Evolutionary conservation across 2,329 filamentous ascomycete species (phyloP), one percentile per base, ranked within the genome.

Genomic region (Thelonectria olida): DNA sequence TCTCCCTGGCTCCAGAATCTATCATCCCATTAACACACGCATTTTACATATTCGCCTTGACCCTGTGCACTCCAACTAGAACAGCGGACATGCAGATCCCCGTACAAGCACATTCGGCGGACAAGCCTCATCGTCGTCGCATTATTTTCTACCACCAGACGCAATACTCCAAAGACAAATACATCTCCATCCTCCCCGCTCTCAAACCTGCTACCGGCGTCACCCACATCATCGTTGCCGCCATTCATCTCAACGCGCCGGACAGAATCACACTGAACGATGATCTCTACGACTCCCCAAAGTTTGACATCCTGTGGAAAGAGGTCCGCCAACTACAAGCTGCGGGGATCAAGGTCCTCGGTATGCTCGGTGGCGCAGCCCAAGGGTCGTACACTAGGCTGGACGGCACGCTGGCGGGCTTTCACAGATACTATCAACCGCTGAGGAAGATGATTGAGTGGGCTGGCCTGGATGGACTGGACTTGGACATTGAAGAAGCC

Each of bases 351-450:
- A 92, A 90, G 69, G 86, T 97, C 1, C 83, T 96, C 73, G 91
- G 88, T 42, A 96, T 97, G 92, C 80, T 97, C 0, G 93, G 93
- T 20, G 93, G 93, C 1, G 92, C 92, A 1, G 92, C 92, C 0
- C 83, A 85, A 53, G 93, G 93, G 4, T 90, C 88, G 1, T 97
- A 85, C 52, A 44, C 58, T 13, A 80, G 78, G 0, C 82, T 87
- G 3, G 85, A 89, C 63, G 86, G 89, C 44, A 75, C 76, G 28
- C 71, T 79, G n/a, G 79, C 84, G 58, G 79, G 82, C 7, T 95
- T 95, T 67, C 89, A 95, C 74, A 75, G 77, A n/a, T 92, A 91
- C 78, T 96, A 96, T 72, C 74, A 73, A 0, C 91, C 91, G 4
- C 79, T 96, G 8, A 81, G 85, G 19, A 81, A 86, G 62, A 79